Conservation (phyloP, 192 early-diverging fungal species). For the Backusella luteola region DNA sequence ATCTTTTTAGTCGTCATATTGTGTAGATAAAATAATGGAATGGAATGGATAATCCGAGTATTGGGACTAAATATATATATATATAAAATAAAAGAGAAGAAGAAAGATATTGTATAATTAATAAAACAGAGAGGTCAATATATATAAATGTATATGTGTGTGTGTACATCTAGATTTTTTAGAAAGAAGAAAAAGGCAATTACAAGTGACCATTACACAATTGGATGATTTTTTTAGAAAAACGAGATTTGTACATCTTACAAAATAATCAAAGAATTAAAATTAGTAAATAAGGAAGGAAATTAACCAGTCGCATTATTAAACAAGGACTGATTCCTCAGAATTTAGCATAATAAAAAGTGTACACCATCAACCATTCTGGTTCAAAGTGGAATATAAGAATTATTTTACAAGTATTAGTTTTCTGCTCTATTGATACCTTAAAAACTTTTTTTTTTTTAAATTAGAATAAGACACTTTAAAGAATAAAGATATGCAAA, state of each 20-base stretch:
- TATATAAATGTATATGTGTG: background rate
- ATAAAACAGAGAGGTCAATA: no score
- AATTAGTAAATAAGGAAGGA: conserved; percentile 1
- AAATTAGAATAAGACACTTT: background rate
- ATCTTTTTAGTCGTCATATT: background rate
- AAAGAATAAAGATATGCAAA: background rate
- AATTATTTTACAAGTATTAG: background rate
- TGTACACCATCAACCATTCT: background rate
- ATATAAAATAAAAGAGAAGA: background rate
- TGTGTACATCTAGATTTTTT: background rate
- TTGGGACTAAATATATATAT: no score
- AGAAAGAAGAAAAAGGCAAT: background rate
- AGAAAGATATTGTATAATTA: background rate
- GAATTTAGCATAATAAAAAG: background rate
- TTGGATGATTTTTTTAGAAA: background rate
- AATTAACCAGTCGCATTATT: background rate
- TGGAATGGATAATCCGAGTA: background rate
- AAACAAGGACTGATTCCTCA: background rate
- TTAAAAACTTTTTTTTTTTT: no score
- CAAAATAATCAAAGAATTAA: background rate
- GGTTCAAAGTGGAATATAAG: background rate
- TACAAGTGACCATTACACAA: background rate
- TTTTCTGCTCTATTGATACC: no score
- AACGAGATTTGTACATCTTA: background rate
- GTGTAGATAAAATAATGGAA: background rate